Percentiles rank a stretch among this genome's conserved stretches.
phyloP scores from a whole-genome alignment of 179 eudicot species.

The Monotropa hypopitys region DNA sequence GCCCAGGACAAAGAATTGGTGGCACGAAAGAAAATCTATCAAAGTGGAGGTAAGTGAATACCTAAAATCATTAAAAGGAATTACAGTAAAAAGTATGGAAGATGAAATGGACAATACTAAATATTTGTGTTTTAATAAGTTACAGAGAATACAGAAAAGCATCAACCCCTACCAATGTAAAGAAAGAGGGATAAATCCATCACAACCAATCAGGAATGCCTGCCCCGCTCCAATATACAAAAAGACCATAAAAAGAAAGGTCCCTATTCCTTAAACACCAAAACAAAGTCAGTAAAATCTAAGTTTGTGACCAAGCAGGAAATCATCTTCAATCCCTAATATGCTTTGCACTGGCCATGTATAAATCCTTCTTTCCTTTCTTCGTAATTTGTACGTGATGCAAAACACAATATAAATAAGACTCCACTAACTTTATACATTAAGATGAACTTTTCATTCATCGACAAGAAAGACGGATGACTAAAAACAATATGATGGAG shows the following conservation, averaged over 20 bases:
- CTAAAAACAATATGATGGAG: too few species aligned
- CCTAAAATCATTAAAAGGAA: background rate
- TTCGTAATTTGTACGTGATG: too few species aligned
- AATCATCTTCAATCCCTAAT: too few species aligned
- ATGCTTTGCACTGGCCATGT: too few species aligned
- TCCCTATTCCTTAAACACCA: background rate
- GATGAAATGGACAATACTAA: background rate
- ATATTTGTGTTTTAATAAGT: too few species aligned
- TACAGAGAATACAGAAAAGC: too few species aligned
- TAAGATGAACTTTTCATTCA: too few species aligned
- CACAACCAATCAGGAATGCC: background rate
- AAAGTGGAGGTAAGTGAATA: background rate
- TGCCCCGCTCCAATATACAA: background rate
- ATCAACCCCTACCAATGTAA: background rate
- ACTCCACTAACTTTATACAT: too few species aligned
- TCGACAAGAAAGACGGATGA: too few species aligned
- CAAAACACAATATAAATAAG: too few species aligned
- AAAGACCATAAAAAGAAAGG: background rate
- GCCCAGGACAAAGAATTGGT: conserved; percentile 52
- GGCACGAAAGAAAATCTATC: background rate
- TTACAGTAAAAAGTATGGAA: background rate
- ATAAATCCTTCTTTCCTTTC: too few species aligned
- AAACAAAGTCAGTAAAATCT: background rate
- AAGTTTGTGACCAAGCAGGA: background rate
- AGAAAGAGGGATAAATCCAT: background rate